These are phyloP conservation scores for Zea luxurians DNA, from an alignment of 176 grass and related monocot species.

Conservation along the genomic window DNA sequence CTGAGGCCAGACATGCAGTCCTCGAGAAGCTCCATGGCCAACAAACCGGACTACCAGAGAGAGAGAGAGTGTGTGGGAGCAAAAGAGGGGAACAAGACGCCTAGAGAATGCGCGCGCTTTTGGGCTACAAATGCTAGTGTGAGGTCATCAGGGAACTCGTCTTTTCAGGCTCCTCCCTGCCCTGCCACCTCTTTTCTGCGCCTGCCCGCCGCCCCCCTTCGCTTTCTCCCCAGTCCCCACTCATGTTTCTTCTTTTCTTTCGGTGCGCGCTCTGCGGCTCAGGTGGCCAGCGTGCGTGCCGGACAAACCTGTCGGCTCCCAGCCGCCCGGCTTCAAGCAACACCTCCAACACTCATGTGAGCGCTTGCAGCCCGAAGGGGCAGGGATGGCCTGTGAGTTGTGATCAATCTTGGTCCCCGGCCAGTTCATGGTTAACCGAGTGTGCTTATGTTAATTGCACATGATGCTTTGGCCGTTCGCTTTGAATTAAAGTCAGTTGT, in stretches of 20 bases:
- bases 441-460: too few relatives aligned
- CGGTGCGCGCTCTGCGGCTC: conserved; percentile 28
- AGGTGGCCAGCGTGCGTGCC: conserved; percentile 39
- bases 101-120: conserved; percentile 40
- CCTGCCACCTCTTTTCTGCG: conserved; percentile 29
- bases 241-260: conserved; percentile 36
- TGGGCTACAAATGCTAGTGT: conserved; percentile 40
- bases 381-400: too few relatives aligned
- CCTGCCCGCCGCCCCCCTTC: conserved; percentile 11
- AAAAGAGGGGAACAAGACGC: conserved; percentile 47
- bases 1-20: background rate
- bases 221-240: conserved; percentile 1
- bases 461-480: too few relatives aligned
- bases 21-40: background rate
- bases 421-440: too few relatives aligned
- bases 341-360: too few relatives aligned
- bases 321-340: too few relatives aligned
- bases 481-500: too few relatives aligned
- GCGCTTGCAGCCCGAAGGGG: too few relatives aligned
- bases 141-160: conserved; percentile 27
- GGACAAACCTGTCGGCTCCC: conserved; percentile 20
- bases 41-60: background rate
- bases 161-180: conserved; percentile 35
- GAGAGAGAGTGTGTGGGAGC: background rate
- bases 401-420: too few relatives aligned